These are phyloP conservation scores for Theobroma cacao DNA, from an alignment of 345 rosid species.

Conservation along the genomic window DNA sequence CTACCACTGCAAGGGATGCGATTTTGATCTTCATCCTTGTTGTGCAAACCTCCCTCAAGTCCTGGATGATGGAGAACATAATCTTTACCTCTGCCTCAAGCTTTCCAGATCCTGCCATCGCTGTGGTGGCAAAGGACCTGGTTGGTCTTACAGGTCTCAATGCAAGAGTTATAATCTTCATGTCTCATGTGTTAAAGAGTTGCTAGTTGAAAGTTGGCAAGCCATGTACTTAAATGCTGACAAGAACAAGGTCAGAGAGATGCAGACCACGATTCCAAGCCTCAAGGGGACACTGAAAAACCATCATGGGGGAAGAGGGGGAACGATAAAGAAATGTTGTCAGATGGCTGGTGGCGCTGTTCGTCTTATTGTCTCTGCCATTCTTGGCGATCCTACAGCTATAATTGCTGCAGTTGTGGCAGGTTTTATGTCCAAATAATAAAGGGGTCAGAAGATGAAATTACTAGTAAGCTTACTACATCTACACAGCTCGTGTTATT, in stretches of 20 bases:
- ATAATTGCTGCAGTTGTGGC: slow-evolving; percentile 36
- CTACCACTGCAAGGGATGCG: slow-evolving; percentile 42
- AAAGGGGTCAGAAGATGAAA: neutral
- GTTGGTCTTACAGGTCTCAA: slow-evolving; percentile 43
- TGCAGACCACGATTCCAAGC: slow-evolving; percentile 38
- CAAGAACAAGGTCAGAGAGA: slow-evolving; percentile 26
- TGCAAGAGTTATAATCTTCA: slow-evolving; percentile 45
- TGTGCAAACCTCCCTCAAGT: slow-evolving; percentile 43
- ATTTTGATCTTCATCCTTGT: slow-evolving; percentile 47
- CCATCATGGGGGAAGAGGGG: slow-evolving; percentile 5
- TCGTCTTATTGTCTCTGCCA: slow-evolving; percentile 36
- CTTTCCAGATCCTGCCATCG: slow-evolving; percentile 30
- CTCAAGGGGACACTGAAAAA: slow-evolving; percentile 18
- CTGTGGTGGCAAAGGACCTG: slow-evolving; percentile 34
- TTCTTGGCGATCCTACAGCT: slow-evolving; percentile 48
- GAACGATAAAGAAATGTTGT: slow-evolving; percentile 29
- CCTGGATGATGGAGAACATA: slow-evolving; percentile 31
- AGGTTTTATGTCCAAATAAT: slow-evolving; percentile 33
- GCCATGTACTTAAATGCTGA: slow-evolving; percentile 29
- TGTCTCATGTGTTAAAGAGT: slow-evolving; percentile 47
- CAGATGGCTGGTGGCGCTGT: slow-evolving; percentile 36
- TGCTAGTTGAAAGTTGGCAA: slow-evolving; percentile 44
- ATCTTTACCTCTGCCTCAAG: slow-evolving; percentile 32
- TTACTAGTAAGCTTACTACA: neutral
- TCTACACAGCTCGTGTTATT: neutral